phyloP scores from a whole-genome alignment of 306 rosid genomes.

The Lathyrus tuberosus region DNA sequence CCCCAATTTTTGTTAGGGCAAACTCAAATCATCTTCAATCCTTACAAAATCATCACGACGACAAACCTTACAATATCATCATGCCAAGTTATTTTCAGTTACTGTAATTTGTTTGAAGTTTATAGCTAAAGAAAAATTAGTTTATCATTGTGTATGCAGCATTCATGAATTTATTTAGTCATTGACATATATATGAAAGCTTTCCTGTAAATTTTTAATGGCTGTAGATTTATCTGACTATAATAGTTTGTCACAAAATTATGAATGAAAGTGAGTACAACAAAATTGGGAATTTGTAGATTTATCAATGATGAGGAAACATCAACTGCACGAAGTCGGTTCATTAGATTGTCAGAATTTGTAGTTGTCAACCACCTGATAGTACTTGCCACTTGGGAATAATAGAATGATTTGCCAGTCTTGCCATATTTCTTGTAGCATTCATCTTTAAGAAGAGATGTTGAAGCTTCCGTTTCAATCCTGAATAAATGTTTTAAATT shows the following conservation, averaged over 20 bases:
- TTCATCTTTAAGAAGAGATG: constrained; percentile 74
- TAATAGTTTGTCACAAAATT: constrained; percentile 12
- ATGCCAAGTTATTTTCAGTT: background rate
- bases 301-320: constrained; percentile 42
- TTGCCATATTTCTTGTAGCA: constrained; percentile 82
- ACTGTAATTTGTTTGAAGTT: constrained; percentile 11
- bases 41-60: no score
- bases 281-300: no score
- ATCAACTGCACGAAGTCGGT: no score
- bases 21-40: no score
- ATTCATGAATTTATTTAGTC: constrained; percentile 20
- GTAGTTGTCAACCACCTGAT: constrained; percentile 81
- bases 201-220: no score
- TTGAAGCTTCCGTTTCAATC: constrained; percentile 61
- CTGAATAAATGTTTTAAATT: constrained; percentile 48
- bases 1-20: no score
- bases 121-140: constrained; percentile 16
- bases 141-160: no score
- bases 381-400: no score
- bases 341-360: constrained; percentile 49
- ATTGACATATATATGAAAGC: constrained; percentile 6
- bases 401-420: constrained; percentile 86
- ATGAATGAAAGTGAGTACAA: constrained; percentile 9
- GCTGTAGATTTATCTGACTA: background rate
- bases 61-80: background rate